These are phyloP conservation scores for Cenchrus purpureus DNA, from an alignment of 176 grass and related monocot genomes.

Conservation along the genomic window DNA sequence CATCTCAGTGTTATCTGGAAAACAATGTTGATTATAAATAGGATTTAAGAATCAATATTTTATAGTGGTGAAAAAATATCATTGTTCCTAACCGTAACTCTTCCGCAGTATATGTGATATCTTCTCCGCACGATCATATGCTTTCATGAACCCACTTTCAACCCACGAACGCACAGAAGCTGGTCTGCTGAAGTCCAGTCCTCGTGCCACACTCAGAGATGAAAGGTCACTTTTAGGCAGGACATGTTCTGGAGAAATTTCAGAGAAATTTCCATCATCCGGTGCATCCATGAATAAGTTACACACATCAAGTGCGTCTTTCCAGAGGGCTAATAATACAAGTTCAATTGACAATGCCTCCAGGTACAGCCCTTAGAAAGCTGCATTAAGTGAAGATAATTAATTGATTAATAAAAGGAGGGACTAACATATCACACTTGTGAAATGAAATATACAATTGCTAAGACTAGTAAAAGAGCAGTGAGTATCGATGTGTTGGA, in stretches of 20 bases:
- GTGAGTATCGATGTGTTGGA: background rate
- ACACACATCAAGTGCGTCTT: conserved; percentile 56
- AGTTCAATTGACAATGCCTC: conserved; percentile 75
- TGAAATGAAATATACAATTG: conserved; percentile 15
- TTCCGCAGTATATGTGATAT: conserved; percentile 58
- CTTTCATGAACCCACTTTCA: conserved; percentile 70
- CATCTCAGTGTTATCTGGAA: conserved; percentile 68
- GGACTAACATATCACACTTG: background rate
- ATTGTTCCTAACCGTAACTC: conserved; percentile 54
- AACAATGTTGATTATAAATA: conserved; percentile 19
- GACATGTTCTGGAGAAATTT: conserved; percentile 31
- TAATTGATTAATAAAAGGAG: background rate
- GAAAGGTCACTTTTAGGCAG: conserved; percentile 20
- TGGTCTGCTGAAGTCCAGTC: conserved; percentile 51
- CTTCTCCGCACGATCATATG: conserved; percentile 71
- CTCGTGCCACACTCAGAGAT: conserved; percentile 38
- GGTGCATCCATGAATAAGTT: conserved; percentile 44
- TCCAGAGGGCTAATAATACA: conserved; percentile 68
- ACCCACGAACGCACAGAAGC: conserved; percentile 57
- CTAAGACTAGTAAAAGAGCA: background rate
- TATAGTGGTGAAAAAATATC: conserved; percentile 15
- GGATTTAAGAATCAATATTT: conserved; percentile 10
- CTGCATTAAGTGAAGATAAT: conserved; percentile 38
- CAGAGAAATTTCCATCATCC: conserved; percentile 28
- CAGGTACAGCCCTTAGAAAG: conserved; percentile 52